These are phyloP conservation scores for Boletus tylopilopsis DNA, from an alignment of 768 basidiomycete genomes.

Conservation along the genomic window DNA sequence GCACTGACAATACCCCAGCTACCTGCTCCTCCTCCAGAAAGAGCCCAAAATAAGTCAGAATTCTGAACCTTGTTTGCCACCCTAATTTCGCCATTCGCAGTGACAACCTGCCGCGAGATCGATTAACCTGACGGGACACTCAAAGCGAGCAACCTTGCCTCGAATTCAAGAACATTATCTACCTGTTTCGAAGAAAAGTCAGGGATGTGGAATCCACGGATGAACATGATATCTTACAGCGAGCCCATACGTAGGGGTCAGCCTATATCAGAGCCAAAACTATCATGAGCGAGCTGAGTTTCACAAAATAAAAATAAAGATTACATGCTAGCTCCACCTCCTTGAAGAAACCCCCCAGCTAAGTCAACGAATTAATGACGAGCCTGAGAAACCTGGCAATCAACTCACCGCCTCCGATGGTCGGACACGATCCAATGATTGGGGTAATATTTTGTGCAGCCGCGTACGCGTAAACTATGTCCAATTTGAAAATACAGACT, in stretches of 20 bases:
- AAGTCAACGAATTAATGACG: background rate
- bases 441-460: constrained; percentile 11
- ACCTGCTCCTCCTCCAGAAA: background rate
- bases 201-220: background rate
- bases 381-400: background rate
- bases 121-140: background rate
- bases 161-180: constrained; percentile 46
- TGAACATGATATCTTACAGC: constrained; percentile 23
- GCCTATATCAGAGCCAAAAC: background rate
- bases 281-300: background rate
- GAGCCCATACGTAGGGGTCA: constrained; percentile 42
- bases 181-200: constrained; percentile 27
- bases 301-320: background rate
- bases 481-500: no score
- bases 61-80: background rate
- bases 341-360: constrained; percentile 49
- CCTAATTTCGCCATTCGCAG: background rate
- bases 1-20: constrained; percentile 1
- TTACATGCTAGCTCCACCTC: constrained; percentile 43
- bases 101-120: background rate
- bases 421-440: constrained; percentile 18
- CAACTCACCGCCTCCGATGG: constrained; percentile 16
- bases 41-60: background rate
- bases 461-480: constrained; percentile 21
- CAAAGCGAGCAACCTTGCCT: constrained; percentile 6